Percentiles rank a stretch among this genome's conserved stretches.
These are phyloP conservation scores for Heimioporus punctisporus DNA, from an alignment of 1,284 basidiomycete species.

Conservation along the genomic window DNA sequence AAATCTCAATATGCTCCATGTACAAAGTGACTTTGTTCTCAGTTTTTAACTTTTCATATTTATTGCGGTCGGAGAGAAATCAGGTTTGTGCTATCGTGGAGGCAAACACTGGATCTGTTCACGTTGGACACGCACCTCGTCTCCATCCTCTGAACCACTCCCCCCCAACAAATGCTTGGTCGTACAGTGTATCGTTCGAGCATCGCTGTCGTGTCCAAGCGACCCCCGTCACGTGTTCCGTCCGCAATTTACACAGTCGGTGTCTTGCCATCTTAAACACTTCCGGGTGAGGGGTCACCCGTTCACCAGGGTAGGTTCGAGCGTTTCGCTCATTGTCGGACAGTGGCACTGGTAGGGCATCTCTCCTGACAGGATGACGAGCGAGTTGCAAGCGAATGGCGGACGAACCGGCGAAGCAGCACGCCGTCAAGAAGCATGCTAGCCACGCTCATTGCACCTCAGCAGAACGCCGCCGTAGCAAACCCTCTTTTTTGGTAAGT, in stretches of 20 bases:
- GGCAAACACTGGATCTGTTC: not conserved
- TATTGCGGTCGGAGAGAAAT: constrained; percentile 47
- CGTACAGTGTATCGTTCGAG: constrained; percentile 40
- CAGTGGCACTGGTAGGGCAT: constrained; percentile 52
- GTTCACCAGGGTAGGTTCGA: constrained; percentile 43
- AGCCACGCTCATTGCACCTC: constrained; percentile 48
- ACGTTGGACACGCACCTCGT: constrained; percentile 32
- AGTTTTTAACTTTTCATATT: too few relatives aligned
- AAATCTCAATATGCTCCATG: too few relatives aligned
- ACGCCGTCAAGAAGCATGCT: constrained; percentile 31
- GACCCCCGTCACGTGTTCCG: constrained; percentile 51
- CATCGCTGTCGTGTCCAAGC: constrained; percentile 49
- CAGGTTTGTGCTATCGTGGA: constrained; percentile 42
- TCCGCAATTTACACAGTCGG: constrained; percentile 46
- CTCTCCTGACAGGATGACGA: constrained; percentile 45
- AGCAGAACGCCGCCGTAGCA: constrained; percentile 52
- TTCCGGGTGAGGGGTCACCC: constrained; percentile 40
- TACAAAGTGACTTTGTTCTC: constrained; percentile 37
- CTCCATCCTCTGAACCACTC: constrained; percentile 45
- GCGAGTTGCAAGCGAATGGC: constrained; percentile 49
- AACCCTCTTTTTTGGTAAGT: constrained; percentile 14
- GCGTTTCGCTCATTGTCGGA: constrained; percentile 41
- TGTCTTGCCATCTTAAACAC: constrained; percentile 57
- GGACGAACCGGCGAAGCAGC: constrained; percentile 35
- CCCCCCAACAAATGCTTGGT: constrained; percentile 55